These are phyloP conservation scores for Cercospora brassicicola DNA, from an alignment of 2,329 filamentous ascomycete genomes.

Conservation along the genomic window DNA sequence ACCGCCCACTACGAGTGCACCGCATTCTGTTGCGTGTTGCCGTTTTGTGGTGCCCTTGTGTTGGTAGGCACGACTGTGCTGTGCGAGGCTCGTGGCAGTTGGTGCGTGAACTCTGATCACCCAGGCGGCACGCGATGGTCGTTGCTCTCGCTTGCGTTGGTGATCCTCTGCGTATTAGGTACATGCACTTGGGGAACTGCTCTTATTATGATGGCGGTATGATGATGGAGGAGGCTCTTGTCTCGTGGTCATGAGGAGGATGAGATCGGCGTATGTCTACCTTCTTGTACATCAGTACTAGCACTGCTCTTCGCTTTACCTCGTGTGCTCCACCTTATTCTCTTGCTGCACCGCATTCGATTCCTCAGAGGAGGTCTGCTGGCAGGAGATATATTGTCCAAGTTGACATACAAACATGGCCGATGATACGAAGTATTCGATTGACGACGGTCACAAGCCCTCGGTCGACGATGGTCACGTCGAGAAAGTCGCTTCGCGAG, in stretches of 20 bases:
- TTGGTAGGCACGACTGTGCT: neutral
- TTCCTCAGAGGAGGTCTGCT: too few species aligned
- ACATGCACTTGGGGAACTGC: neutral
- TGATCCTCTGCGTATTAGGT: neutral
- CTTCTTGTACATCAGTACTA: neutral
- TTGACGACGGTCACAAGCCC: constrained; percentile 12
- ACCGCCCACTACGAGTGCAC: neutral
- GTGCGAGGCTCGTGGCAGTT: neutral
- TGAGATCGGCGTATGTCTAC: constrained; percentile 2
- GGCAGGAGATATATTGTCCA: too few species aligned
- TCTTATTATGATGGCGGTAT: constrained; percentile 7
- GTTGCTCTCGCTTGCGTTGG: neutral
- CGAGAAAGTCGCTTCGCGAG: constrained; percentile 8
- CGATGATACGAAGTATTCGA: constrained; percentile 3
- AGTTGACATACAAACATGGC: neutral
- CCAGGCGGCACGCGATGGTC: neutral
- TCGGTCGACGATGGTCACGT: constrained; percentile 14
- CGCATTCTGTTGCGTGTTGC: neutral
- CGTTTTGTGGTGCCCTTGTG: neutral
- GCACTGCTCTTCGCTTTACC: neutral
- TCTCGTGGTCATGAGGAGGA: constrained; percentile 4
- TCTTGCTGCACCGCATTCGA: neutral
- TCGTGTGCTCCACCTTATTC: neutral
- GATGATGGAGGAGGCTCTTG: constrained; percentile 13
- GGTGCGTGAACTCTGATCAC: neutral